These are phyloP conservation scores for Nothopassalora personata DNA, from an alignment of 2,329 filamentous ascomycete genomes.

Conservation along the genomic window DNA sequence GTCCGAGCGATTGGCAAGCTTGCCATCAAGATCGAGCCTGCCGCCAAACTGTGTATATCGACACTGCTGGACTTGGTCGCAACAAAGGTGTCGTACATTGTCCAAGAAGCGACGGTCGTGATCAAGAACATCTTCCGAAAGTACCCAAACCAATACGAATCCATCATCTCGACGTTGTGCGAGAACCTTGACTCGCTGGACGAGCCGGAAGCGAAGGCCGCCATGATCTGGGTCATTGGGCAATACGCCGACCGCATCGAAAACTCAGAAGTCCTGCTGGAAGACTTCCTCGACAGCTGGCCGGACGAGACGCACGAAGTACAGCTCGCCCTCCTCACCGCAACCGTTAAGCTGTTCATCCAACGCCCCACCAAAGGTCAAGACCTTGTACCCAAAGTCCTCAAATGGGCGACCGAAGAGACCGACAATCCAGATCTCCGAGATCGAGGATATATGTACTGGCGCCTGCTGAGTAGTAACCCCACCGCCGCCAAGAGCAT, in stretches of 20 bases:
- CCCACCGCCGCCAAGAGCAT: slow-evolving; percentile 79
- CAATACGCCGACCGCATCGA: slow-evolving; percentile 97
- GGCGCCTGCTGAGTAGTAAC: slow-evolving; percentile 89
- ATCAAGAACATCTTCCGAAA: slow-evolving; percentile 99
- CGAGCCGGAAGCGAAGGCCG: slow-evolving; percentile 95
- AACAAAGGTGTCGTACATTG: slow-evolving; percentile 98
- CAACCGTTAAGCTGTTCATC: slow-evolving; percentile 96
- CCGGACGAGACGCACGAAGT: slow-evolving; percentile 93
- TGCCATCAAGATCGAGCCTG: slow-evolving; percentile 97
- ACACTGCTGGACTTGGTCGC: slow-evolving; percentile 87
- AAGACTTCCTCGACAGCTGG: slow-evolving; percentile 93
- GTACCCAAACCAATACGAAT: slow-evolving; percentile 98
- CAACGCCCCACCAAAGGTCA: slow-evolving; percentile 93
- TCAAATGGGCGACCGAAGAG: slow-evolving; percentile 98
- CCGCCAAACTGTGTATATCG: slow-evolving; percentile 85
- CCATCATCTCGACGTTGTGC: slow-evolving; percentile 91
- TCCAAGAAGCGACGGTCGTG: slow-evolving; percentile 96
- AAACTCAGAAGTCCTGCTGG: slow-evolving; percentile 86
- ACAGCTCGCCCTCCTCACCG: slow-evolving; percentile 86
- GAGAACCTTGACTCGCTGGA: slow-evolving; percentile 95
- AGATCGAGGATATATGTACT: slow-evolving; percentile 98
- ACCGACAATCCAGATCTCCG: slow-evolving; percentile 98
- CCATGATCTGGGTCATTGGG: slow-evolving; percentile 99
- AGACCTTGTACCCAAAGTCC: slow-evolving; percentile 83
- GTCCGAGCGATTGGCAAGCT: slow-evolving; percentile 96